Percentiles rank a stretch among this genome's conserved stretches.
These are phyloP conservation scores for Calonectria fujianensis DNA, from an alignment of 2,329 filamentous ascomycete genomes.

Conservation along the genomic window DNA sequence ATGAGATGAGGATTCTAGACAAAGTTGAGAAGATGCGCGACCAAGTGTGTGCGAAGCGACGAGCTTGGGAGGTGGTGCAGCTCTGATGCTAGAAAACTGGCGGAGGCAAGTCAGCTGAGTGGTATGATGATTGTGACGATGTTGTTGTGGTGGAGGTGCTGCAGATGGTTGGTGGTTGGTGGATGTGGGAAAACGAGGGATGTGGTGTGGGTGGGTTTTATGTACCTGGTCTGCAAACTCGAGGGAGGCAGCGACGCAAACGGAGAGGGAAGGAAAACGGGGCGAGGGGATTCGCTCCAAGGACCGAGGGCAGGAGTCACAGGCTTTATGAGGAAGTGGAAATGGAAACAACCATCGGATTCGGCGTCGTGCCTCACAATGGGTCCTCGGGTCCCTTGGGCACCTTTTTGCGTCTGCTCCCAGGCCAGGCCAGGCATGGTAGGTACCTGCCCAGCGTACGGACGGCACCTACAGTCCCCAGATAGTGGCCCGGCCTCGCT, in stretches of 20 bases:
- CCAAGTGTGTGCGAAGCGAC: constrained; percentile 21
- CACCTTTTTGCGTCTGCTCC: constrained; percentile 15
- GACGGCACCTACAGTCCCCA: constrained; percentile 6
- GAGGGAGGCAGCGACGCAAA: constrained; percentile 38
- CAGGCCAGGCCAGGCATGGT: constrained; percentile 8
- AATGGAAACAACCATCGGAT: constrained; percentile 51
- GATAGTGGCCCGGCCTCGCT: constrained; percentile 52
- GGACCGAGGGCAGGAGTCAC: constrained; percentile 47
- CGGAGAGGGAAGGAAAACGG: constrained; percentile 32
- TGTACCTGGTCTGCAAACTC: constrained; percentile 35
- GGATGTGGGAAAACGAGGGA: constrained; percentile 16
- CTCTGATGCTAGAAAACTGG: constrained; percentile 33
- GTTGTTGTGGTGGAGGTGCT: constrained; percentile 38
- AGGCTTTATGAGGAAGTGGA: constrained; percentile 50
- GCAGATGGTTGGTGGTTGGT: constrained; percentile 40
- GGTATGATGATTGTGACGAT: constrained; percentile 51
- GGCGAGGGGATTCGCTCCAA: constrained; percentile 32
- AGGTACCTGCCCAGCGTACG: constrained; percentile 1
- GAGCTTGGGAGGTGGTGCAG: constrained; percentile 11
- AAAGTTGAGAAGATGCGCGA: background rate
- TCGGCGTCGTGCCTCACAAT: constrained; percentile 30
- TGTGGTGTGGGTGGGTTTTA: constrained; percentile 43
- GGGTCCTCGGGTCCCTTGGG: constrained; percentile 22
- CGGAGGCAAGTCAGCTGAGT: constrained; percentile 38
- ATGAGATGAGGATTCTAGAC: constrained; percentile 32